These are phyloP conservation scores for Geranium incanum DNA, from an alignment of 441 rosid species.

Conservation along the genomic window DNA sequence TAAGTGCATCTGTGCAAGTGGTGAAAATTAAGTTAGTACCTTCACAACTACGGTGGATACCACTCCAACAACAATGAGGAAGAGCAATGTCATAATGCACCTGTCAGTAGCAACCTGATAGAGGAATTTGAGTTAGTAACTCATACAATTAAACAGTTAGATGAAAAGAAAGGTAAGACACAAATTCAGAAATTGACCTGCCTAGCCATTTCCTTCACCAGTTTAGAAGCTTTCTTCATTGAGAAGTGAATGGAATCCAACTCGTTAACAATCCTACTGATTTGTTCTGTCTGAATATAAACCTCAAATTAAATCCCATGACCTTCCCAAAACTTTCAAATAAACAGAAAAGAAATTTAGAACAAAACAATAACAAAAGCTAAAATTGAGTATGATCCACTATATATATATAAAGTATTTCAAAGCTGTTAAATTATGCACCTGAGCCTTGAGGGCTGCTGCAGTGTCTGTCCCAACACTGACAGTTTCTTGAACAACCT, in stretches of 20 bases:
- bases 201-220: constrained; percentile 96
- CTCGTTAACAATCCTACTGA: constrained; percentile 93
- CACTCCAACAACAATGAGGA: constrained; percentile 77
- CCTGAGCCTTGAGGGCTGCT: constrained; percentile 93
- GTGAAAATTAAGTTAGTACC: constrained; percentile 31
- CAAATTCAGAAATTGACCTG: constrained; percentile 60
- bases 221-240: constrained; percentile 79
- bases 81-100: constrained; percentile 77
- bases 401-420: constrained; percentile 8
- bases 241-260: constrained; percentile 93
- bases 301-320: constrained; percentile 19
- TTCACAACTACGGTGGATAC: constrained; percentile 80
- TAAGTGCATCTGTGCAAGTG: neutral
- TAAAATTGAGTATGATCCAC: constrained; percentile 7
- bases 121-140: constrained; percentile 18
- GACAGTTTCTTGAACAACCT: constrained; percentile 94
- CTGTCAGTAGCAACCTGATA: constrained; percentile 87
- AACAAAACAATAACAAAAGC: neutral
- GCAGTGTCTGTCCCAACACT: constrained; percentile 91
- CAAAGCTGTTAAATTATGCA: constrained; percentile 23
- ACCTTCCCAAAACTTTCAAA: constrained; percentile 12
- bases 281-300: constrained; percentile 76
- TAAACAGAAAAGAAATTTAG: constrained; percentile 7
- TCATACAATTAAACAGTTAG: constrained; percentile 6
- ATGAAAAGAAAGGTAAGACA: constrained; percentile 22